These are phyloP conservation scores for Ustilago tritici DNA, from an alignment of 1,284 basidiomycete species.

Conservation along the genomic window DNA sequence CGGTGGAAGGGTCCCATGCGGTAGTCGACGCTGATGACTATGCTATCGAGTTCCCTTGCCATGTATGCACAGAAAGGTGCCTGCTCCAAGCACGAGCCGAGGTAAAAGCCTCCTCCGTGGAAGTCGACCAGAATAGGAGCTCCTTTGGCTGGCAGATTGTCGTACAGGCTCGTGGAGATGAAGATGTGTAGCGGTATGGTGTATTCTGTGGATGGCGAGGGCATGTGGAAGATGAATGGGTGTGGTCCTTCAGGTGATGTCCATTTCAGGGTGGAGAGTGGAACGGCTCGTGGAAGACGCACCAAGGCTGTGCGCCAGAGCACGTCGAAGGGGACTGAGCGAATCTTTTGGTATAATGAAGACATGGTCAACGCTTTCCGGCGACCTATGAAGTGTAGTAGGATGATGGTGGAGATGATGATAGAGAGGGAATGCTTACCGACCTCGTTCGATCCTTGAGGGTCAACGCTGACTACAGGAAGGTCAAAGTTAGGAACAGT, in stretches of 20 bases:
- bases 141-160: conserved; percentile 13
- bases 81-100: conserved; percentile 55
- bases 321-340: conserved; percentile 42
- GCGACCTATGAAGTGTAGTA: background rate
- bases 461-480: background rate
- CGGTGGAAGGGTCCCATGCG: conserved; percentile 65
- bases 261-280: conserved; percentile 40
- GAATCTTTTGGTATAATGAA: conserved; percentile 38
- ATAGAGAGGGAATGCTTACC: background rate
- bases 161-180: conserved; percentile 35
- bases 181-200: conserved; percentile 58
- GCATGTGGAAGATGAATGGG: conserved; percentile 51
- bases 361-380: conserved; percentile 18
- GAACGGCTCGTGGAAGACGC: conserved; percentile 45
- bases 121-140: conserved; percentile 56
- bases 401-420: conserved; percentile 6
- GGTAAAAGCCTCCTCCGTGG: conserved; percentile 62
- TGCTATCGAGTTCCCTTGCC: conserved; percentile 32
- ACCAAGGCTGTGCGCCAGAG: conserved; percentile 51
- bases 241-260: conserved; percentile 54
- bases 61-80: conserved; percentile 55
- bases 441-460: background rate
- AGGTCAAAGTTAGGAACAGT: background rate
- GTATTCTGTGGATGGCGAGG: conserved; percentile 33
- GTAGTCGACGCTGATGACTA: conserved; percentile 60